Percentiles rank a stretch among this genome's conserved stretches.
These are phyloP conservation scores for Knufia petricola DNA, from an alignment of 2,329 filamentous ascomycete genomes.

Conservation along the genomic window DNA sequence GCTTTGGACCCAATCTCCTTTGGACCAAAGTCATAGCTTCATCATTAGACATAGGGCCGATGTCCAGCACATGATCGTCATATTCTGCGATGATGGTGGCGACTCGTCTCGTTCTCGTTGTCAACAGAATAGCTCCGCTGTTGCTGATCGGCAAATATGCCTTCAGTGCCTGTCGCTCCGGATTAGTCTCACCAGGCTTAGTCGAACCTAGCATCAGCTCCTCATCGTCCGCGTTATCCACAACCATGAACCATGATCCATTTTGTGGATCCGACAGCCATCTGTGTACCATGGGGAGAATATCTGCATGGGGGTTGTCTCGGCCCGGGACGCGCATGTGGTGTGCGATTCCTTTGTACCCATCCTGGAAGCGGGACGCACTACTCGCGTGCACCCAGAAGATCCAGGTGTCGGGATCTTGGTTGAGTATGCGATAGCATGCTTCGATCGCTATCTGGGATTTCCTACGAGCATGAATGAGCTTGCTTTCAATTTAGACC, in stretches of 20 bases:
- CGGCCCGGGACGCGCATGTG: conserved; percentile 13
- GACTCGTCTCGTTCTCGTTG: conserved; percentile 12
- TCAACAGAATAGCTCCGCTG: conserved; percentile 15
- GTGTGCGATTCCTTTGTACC: conserved; percentile 21
- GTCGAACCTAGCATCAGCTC: conserved; percentile 3
- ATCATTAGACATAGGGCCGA: conserved; percentile 12
- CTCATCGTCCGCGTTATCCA: conserved; percentile 12
- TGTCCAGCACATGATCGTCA: conserved; percentile 10
- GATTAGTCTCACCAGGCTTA: not conserved
- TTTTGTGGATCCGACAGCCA: conserved; percentile 11
- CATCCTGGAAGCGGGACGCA: conserved; percentile 21
- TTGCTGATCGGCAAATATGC: not conserved
- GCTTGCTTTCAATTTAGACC: not conserved
- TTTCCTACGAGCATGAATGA: conserved; percentile 20
- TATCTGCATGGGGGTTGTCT: conserved; percentile 6
- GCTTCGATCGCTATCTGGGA: conserved; percentile 26
- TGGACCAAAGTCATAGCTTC: conserved; percentile 17
- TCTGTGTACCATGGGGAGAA: conserved; percentile 6
- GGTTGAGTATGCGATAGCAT: conserved; percentile 19
- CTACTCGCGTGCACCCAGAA: conserved; percentile 27
- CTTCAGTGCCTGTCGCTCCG: not conserved
- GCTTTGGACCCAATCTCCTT: conserved; percentile 13
- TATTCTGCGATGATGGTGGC: conserved; percentile 9
- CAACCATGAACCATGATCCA: conserved; percentile 11
- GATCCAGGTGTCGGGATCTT: conserved; percentile 19